These are phyloP conservation scores for Daedaleopsis sinensis DNA, from an alignment of 768 basidiomycete genomes.

Conservation along the genomic window DNA sequence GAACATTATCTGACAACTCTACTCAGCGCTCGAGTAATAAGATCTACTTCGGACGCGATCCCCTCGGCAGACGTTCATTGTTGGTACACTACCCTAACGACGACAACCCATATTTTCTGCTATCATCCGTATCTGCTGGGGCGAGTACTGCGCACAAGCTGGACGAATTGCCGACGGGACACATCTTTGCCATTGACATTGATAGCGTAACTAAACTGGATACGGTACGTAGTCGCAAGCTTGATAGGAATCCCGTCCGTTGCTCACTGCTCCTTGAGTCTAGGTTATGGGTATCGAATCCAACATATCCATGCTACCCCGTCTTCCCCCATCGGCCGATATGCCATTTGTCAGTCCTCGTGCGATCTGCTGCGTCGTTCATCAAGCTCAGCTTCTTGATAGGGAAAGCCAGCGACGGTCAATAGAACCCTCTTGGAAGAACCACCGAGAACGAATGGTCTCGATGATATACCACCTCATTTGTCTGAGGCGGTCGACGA, in stretches of 20 bases:
- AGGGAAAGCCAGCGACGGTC: conserved; percentile 52
- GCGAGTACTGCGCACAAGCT: conserved; percentile 47
- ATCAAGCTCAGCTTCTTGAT: background rate
- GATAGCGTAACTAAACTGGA: conserved; percentile 21
- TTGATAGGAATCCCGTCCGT: background rate
- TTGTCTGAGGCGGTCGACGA: conserved; percentile 48
- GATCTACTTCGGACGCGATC: conserved; percentile 80
- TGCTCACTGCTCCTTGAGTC: background rate
- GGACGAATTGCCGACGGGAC: conserved; percentile 63
- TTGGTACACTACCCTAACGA: conserved; percentile 64
- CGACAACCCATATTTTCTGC: conserved; percentile 53
- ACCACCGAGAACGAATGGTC: conserved; percentile 36
- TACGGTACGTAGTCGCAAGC: conserved; percentile 26
- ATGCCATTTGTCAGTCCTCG: conserved; percentile 6
- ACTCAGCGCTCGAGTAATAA: conserved; percentile 42
- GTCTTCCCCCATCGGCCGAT: background rate
- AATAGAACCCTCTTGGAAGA: conserved; percentile 51
- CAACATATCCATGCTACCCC: background rate
- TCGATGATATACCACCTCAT: conserved; percentile 48
- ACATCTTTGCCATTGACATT: conserved; percentile 59
- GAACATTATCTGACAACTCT: conserved; percentile 2
- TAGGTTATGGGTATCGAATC: too few species aligned
- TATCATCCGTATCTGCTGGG: conserved; percentile 70
- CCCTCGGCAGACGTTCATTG: conserved; percentile 85
- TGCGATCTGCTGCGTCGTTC: background rate